Percentiles rank a stretch among this genome's conserved stretches.
Evolutionary conservation across 2,329 filamentous ascomycete species (phyloP).

Genomic region (Spiromastix sp.): DNA sequence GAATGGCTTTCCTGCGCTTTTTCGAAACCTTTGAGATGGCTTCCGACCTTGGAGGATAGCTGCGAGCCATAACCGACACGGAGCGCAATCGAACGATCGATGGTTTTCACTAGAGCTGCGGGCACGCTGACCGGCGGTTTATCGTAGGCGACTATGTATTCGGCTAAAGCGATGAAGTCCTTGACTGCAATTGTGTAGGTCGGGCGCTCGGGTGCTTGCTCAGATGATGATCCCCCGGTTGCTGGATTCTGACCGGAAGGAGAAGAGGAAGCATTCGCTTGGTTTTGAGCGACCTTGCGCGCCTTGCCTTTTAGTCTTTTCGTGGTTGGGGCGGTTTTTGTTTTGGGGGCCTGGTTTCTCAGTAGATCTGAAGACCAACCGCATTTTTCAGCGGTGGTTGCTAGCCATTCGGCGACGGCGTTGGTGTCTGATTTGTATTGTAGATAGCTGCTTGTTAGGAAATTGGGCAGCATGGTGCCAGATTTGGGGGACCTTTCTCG

Average conservation of each 20-base stretch:
- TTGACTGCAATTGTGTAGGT: slow-evolving; percentile 9
- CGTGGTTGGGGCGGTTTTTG: not conserved
- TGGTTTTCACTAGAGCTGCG: slow-evolving; percentile 1
- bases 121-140: slow-evolving; percentile 7
- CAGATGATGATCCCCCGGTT: not conserved
- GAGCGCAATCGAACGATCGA: slow-evolving; percentile 9
- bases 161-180: slow-evolving; percentile 9
- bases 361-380: slow-evolving; percentile 11
- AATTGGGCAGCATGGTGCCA: slow-evolving; percentile 3
- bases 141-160: slow-evolving; percentile 6
- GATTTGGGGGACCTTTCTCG: not conserved
- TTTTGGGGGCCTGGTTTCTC: slow-evolving; percentile 6
- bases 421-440: slow-evolving; percentile 6
- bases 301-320: slow-evolving; percentile 6
- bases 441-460: slow-evolving; percentile 2
- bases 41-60: not conserved
- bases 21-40: slow-evolving; percentile 9
- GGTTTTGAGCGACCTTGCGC: slow-evolving; percentile 5
- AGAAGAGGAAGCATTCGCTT: no score
- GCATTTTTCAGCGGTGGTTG: slow-evolving; percentile 17
- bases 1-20: slow-evolving; percentile 8
- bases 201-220: not conserved
- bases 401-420: slow-evolving; percentile 17
- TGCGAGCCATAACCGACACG: slow-evolving; percentile 1
- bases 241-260: not conserved